These are phyloP conservation scores for Hypoxylon sp. DNA, from an alignment of 2,329 filamentous ascomycete genomes.

Conservation along the genomic window DNA sequence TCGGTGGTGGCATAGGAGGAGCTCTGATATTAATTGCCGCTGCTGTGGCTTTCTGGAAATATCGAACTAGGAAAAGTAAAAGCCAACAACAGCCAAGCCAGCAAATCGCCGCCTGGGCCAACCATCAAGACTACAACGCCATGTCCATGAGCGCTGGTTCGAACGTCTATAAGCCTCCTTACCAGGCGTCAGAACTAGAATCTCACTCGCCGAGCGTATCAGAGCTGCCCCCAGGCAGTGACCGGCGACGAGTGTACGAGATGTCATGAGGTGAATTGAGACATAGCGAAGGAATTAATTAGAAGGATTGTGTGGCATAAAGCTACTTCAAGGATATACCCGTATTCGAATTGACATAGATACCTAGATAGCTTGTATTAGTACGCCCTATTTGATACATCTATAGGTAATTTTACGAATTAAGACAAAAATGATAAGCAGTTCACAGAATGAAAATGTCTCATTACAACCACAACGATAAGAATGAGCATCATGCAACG, in stretches of 20 bases:
- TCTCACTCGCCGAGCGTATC: constrained; percentile 4
- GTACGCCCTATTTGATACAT: background rate
- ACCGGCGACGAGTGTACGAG: constrained; percentile 13
- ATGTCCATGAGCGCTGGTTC: constrained; percentile 3
- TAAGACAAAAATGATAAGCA: background rate
- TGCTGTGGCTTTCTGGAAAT: constrained; percentile 26
- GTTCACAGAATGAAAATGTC: background rate
- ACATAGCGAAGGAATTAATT: constrained; percentile 4
- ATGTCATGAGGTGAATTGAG: constrained; percentile 2
- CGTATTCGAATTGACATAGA: constrained; percentile 1
- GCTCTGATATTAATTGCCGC: constrained; percentile 23
- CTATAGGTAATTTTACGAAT: background rate
- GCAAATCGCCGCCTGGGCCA: constrained; percentile 12
- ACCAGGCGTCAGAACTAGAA: constrained; percentile 4
- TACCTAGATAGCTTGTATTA: constrained; percentile 16
- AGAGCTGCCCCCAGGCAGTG: constrained; percentile 6
- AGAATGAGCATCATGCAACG: background rate
- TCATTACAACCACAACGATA: background rate
- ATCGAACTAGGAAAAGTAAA: background rate
- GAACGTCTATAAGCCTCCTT: constrained; percentile 10
- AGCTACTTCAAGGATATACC: constrained; percentile 8
- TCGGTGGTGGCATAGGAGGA: constrained; percentile 35
- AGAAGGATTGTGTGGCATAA: background rate
- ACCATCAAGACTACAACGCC: constrained; percentile 6
- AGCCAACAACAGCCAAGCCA: background rate